Base-by-base conservation (phyloP, 192 early-diverging fungal genomes). In the Entomortierella beljakovae region DNA sequence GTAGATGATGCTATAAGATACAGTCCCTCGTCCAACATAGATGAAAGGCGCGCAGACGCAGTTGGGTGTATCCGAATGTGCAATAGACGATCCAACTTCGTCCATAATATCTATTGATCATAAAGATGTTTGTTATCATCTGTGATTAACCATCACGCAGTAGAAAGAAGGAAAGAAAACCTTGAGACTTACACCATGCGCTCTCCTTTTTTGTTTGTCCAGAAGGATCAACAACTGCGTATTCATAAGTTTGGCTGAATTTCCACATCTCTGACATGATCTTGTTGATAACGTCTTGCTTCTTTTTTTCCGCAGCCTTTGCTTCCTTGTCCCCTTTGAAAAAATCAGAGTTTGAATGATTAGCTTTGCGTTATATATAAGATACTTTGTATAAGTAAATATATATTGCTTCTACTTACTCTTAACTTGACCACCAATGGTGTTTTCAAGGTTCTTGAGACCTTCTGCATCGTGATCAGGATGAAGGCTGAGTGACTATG, bases 1-100 rank as follows among this genome's bases (percentile, higher is more conserved):
- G 81, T 88, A 92, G 53, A 92, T 52, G 43, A 92, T 75, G 69
- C 87, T 90, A 57, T 87, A 91, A 15, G 89, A 88, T 50, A 83
- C 81, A 42, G 88, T 88, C 28, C 71, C 82, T 6, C 82, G 84
- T 22, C 77, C 80, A 22, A 81, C 79, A 54, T 87, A 91, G 60
- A 92, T 86, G 60, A 92, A 88, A 38, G 91, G 91, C 0, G 88
- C 61, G 61, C 88, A 90, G 43, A 82, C 65, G 40, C 88, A 81
- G 67, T 91, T 91, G 34, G 90, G 91, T 8, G 70, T 64, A 35
- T 83, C 82, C 28, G 87, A 87, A 61, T 92, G 91, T 7, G 70
- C 71, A 33, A 92, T 80, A 1, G 91, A 84, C 16, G 89, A 87
- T 53, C 90, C 91, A 25, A 92, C 90, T 60, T 89, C 85, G 61